Evolutionary conservation across 2,329 filamentous ascomycete genomes (phyloP).

Genomic region (Didymella arachidicola): DNA sequence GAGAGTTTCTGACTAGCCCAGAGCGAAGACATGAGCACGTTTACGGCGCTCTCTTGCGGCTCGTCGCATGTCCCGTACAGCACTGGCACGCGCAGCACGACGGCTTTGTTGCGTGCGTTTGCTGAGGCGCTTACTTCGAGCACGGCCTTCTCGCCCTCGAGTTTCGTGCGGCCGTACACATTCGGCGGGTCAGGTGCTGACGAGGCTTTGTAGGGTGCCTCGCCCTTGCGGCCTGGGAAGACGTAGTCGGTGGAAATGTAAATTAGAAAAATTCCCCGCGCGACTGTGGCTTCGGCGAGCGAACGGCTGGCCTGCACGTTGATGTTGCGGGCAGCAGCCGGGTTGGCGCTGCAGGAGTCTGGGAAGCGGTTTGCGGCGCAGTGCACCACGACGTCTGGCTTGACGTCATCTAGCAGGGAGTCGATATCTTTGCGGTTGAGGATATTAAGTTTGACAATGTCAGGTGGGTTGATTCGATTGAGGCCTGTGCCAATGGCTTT

Average conservation of each 20-base stretch:
- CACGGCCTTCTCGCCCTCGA: slow-evolving; percentile 74
- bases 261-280: slow-evolving; percentile 69
- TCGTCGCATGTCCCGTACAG: slow-evolving; percentile 78
- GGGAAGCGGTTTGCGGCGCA: slow-evolving; percentile 92
- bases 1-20: slow-evolving; percentile 70
- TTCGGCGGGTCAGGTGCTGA: slow-evolving; percentile 75
- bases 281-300: slow-evolving; percentile 71
- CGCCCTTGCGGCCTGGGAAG: slow-evolving; percentile 75
- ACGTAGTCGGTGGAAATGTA: slow-evolving; percentile 88
- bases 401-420: slow-evolving; percentile 59
- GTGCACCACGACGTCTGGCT: slow-evolving; percentile 80
- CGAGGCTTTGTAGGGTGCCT: slow-evolving; percentile 79
- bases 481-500: slow-evolving; percentile 59
- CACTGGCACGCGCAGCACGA: slow-evolving; percentile 82
- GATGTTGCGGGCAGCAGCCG: slow-evolving; percentile 73
- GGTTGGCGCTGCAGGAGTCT: slow-evolving; percentile 83
- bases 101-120: slow-evolving; percentile 40
- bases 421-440: slow-evolving; percentile 56
- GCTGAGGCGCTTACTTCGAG: slow-evolving; percentile 62
- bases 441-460: slow-evolving; percentile 65
- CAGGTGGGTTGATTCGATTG: slow-evolving; percentile 74
- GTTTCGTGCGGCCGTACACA: slow-evolving; percentile 77
- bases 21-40: slow-evolving; percentile 78
- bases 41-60: slow-evolving; percentile 79
- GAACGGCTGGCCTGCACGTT: slow-evolving; percentile 75